Base-by-base conservation (phyloP, 495 filamentous ascomycete genomes). In the Aspergillus heteromorphus region DNA sequence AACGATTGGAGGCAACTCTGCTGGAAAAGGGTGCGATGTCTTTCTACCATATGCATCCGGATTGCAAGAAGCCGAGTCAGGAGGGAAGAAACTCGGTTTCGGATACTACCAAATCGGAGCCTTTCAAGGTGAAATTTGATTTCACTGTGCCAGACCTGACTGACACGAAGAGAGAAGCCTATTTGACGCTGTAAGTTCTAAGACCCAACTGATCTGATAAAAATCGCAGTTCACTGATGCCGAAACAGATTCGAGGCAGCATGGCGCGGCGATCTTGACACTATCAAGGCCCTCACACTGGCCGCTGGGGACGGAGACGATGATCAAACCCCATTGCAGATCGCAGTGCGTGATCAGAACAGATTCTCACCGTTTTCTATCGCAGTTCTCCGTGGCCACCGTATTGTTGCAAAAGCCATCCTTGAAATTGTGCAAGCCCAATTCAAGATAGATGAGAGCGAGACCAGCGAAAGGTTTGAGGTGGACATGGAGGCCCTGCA, bases 371-470 rank as follows among this genome's bases (percentile, higher is more conserved):
- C 87, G 0, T 86, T 92, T 55, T 77, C 78, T 2, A 71, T 92
- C 36, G 83, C 87, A 1, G 71, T 89, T 19, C 59, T 82, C 14
- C 76, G 82, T 9, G 82, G 83, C 0, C 83, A 92, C 57, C 63
- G 75, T 31, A 72, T 79, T 2, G 68, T 81, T 14, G 86, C 87
- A 10, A 82, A 74, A 57, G 73, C 72, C 10, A 82, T 92, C 17
- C 61, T 92, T 5, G 77, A 83, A 45, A 91, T 93, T 53, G 72
- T 75, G 0, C 68, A 78, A 11, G 80, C 78, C 0, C 89, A 93
- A 61, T 89, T 85, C 62, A 70, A 79, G 16, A 75, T 74, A 0
- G 60, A 68, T 7, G 60, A 66, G 21, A 65, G 73, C 7, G 63
- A 63, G 0, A 67, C 65, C 14, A 52, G 59, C 16, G 56, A 66